Percentiles rank a stretch among this genome's conserved stretches.
phyloP scores from a whole-genome alignment of 495 filamentous ascomycete species.

The Melanomma pulvis-pyrius region DNA sequence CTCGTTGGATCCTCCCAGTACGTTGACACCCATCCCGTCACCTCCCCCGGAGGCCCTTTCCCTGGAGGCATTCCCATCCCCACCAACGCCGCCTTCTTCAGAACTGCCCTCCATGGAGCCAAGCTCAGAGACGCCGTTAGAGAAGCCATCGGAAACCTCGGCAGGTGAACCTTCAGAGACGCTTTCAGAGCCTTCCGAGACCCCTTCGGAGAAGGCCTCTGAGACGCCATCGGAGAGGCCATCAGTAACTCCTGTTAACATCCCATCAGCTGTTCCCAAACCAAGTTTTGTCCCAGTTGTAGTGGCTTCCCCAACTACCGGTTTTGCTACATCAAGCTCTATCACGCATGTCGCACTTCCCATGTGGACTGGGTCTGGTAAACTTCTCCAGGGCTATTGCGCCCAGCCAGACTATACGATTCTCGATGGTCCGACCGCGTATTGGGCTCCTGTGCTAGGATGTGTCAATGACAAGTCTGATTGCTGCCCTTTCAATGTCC shows the following conservation, averaged over 20 bases:
- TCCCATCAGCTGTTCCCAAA: conserved; percentile 15
- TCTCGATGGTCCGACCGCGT: conserved; percentile 28
- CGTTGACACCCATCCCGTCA: background rate
- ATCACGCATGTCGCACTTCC: conserved; percentile 18
- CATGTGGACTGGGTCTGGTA: conserved; percentile 16
- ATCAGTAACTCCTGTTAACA: conserved; percentile 5
- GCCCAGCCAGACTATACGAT: conserved; percentile 25
- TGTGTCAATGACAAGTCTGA: conserved; percentile 27
- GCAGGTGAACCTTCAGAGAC: too few relatives aligned
- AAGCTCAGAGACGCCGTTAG: conserved; percentile 1
- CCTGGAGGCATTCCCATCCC: background rate
- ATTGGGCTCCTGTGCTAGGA: conserved; percentile 29
- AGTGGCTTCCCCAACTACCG: conserved; percentile 9
- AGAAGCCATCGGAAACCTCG: too few relatives aligned
- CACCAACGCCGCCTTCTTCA: background rate
- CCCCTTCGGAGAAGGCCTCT: background rate
- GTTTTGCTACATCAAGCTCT: background rate
- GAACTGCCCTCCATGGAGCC: background rate
- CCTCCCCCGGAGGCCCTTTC: background rate
- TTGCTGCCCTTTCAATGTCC: conserved; percentile 29
- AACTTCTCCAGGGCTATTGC: conserved; percentile 32
- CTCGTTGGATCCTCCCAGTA: background rate
- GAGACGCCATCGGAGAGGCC: background rate
- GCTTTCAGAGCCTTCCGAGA: too few relatives aligned
- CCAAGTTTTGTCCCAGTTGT: conserved; percentile 21